These are phyloP conservation scores for Piromyces finnis DNA, from an alignment of 192 early-diverging fungal genomes.

Conservation along the genomic window DNA sequence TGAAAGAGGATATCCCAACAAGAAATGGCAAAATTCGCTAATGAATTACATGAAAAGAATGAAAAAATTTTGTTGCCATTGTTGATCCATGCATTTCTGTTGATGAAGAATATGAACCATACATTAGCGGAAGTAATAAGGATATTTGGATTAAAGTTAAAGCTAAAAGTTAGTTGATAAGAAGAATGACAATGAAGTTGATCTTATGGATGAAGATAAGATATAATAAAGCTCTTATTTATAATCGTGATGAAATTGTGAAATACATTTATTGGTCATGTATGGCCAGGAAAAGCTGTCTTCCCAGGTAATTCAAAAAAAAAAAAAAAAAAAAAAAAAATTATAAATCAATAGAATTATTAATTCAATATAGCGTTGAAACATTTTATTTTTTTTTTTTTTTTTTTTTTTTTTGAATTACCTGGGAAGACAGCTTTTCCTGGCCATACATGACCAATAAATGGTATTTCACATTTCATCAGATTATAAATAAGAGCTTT, in stretches of 20 bases:
- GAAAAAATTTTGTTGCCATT: conserved; percentile 44
- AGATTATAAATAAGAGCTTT: background rate
- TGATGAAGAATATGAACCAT: conserved; percentile 22
- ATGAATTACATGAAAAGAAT: conserved; percentile 16
- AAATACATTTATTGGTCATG: conserved; percentile 23
- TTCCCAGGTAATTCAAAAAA: conserved; percentile 20
- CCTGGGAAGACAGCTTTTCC: conserved; percentile 41
- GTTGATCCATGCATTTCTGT: conserved; percentile 43
- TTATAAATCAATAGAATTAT: no score
- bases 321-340: no score
- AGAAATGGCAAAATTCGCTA: conserved; percentile 21
- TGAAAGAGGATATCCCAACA: conserved; percentile 25
- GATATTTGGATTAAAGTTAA: conserved; percentile 34
- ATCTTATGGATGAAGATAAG: background rate
- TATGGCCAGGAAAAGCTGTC: conserved; percentile 46
- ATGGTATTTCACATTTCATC: conserved; percentile 14
- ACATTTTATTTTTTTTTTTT: no score
- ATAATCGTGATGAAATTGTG: conserved; percentile 7
- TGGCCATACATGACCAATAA: conserved; percentile 34
- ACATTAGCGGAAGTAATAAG: conserved; percentile 19
- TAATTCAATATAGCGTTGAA: no score
- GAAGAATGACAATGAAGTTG: background rate
- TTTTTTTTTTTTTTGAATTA: no score
- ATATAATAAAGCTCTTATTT: background rate
- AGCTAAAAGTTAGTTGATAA: background rate